Evolutionary conservation across 768 basidiomycete species (phyloP).

Genomic region (Suillus plorans): DNA sequence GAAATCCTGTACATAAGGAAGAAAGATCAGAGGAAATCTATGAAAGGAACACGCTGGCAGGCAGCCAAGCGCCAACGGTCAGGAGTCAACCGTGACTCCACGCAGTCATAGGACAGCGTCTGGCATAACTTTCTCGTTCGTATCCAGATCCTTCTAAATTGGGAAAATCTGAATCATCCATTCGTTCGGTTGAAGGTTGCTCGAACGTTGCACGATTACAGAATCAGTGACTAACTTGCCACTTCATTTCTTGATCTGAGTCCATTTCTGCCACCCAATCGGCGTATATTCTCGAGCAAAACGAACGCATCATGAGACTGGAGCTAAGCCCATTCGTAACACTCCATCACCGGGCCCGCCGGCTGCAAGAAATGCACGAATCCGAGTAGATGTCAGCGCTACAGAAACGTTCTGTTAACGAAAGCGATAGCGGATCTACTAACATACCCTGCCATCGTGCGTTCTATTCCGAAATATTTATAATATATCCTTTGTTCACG

Average conservation of each 20-base stretch:
- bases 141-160: background rate
- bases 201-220: background rate
- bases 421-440: background rate
- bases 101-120: background rate
- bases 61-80: background rate
- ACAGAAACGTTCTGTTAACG: background rate
- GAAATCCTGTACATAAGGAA: conserved; percentile 2
- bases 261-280: background rate
- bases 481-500: background rate
- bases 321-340: background rate
- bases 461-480: background rate
- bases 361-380: background rate
- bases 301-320: background rate
- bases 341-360: background rate
- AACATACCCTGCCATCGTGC: background rate
- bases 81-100: background rate
- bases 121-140: background rate
- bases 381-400: background rate
- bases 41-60: conserved; percentile 4
- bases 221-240: background rate
- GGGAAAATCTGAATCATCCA: background rate
- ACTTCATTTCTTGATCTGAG: background rate
- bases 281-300: background rate
- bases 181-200: background rate
- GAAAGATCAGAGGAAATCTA: conserved; percentile 1